phyloP scores from a whole-genome alignment of 1,284 basidiomycete genomes.

The Xerocomus nothofagi region DNA sequence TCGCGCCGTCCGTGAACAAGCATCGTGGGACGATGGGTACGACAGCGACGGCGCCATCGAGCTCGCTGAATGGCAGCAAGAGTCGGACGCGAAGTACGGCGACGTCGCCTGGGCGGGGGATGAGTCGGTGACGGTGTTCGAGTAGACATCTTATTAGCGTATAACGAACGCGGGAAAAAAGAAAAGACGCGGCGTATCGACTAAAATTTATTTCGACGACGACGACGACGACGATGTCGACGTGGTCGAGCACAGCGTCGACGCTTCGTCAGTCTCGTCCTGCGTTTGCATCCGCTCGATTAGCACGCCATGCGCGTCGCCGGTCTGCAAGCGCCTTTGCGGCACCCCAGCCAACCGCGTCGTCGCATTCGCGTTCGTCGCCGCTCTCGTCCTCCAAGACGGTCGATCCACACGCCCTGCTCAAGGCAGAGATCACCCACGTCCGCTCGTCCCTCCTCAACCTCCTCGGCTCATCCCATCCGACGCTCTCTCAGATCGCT shows the following conservation, averaged over 20 bases:
- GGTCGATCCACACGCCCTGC: constrained; percentile 64
- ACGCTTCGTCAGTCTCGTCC: constrained; percentile 17
- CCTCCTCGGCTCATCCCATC: constrained; percentile 87
- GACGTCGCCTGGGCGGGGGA: constrained; percentile 32
- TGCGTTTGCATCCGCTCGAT: constrained; percentile 1
- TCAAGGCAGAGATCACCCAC: constrained; percentile 73
- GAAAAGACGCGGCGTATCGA: not conserved
- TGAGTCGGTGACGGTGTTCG: constrained; percentile 10
- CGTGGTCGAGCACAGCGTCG: constrained; percentile 19
- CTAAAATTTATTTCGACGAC: constrained; percentile 1
- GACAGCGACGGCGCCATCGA: not conserved
- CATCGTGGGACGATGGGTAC: constrained; percentile 34
- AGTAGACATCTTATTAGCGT: no score
- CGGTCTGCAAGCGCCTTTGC: constrained; percentile 29
- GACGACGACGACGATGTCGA: constrained; percentile 26
- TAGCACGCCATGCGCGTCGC: constrained; percentile 22
- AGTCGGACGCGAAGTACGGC: constrained; percentile 30
- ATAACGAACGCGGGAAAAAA: constrained; percentile 34
- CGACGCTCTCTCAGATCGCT: constrained; percentile 84
- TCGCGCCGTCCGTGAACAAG: constrained; percentile 43
- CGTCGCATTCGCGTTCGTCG: constrained; percentile 15
- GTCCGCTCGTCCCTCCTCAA: constrained; percentile 76
- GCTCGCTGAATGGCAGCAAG: constrained; percentile 20
- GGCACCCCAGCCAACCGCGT: constrained; percentile 17
- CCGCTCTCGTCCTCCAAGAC: constrained; percentile 19